Percentiles rank a stretch among this genome's conserved stretches.
These are phyloP conservation scores for Berkeleyomyces rouxiae DNA, from an alignment of 2,329 filamentous ascomycete genomes.

Conservation along the genomic window DNA sequence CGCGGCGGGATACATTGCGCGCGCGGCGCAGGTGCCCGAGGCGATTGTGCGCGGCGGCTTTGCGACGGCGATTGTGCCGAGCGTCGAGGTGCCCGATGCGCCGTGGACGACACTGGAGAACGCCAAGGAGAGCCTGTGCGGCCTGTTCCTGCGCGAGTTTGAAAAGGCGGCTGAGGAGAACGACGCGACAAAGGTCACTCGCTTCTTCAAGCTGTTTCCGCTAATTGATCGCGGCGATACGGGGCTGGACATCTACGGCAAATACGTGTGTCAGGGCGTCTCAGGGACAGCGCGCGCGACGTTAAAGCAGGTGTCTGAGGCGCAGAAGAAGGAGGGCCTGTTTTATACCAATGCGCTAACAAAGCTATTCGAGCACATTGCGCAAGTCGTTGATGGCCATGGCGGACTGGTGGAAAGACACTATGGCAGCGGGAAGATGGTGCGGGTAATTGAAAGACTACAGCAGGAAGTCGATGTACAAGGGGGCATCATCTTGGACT, in stretches of 20 bases:
- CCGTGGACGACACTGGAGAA: slow-evolving; percentile 74
- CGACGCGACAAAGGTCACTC: slow-evolving; percentile 78
- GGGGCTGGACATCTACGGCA: slow-evolving; percentile 84
- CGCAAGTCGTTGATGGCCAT: slow-evolving; percentile 87
- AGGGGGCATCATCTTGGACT: slow-evolving; percentile 87
- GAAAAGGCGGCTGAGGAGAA: slow-evolving; percentile 75
- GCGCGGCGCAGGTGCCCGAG: slow-evolving; percentile 65
- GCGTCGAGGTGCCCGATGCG: slow-evolving; percentile 83
- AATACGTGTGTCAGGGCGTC: slow-evolving; percentile 91
- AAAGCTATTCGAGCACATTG: slow-evolving; percentile 91
- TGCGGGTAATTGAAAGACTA: slow-evolving; percentile 76
- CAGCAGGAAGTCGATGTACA: slow-evolving; percentile 94
- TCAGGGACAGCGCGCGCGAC: slow-evolving; percentile 67
- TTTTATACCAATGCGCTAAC: slow-evolving; percentile 87
- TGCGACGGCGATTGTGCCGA: slow-evolving; percentile 83
- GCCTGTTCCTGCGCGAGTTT: slow-evolving; percentile 83
- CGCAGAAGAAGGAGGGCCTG: slow-evolving; percentile 36
- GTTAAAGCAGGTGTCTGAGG: slow-evolving; percentile 49
- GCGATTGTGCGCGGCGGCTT: slow-evolving; percentile 72
- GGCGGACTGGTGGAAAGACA: slow-evolving; percentile 82
- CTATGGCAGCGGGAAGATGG: slow-evolving; percentile 87
- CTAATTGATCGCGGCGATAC: slow-evolving; percentile 79
- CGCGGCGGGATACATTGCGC: slow-evolving; percentile 73
- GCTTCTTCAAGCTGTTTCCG: slow-evolving; percentile 97
- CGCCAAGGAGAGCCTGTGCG: slow-evolving; percentile 78